Conservation (phyloP, 169 alveolate species). For the Theileria parva region DNA sequence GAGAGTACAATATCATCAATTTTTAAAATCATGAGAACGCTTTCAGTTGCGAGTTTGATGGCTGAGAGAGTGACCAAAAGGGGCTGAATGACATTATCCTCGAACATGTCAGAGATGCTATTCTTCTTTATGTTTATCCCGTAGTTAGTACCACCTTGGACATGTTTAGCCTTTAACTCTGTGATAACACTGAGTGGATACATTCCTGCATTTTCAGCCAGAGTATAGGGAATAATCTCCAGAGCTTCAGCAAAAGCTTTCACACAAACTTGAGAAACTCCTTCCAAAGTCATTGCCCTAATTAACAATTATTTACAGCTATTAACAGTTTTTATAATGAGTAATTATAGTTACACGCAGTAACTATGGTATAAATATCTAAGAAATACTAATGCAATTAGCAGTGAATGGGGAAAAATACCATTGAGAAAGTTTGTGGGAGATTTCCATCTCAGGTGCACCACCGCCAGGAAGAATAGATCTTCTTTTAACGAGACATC, state of each 20-base stretch:
- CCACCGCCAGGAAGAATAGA: conserved; percentile 99
- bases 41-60: conserved; percentile 96
- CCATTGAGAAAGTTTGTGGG: conserved; percentile 81
- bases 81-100: conserved; percentile 95
- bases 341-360: not conserved
- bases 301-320: not conserved
- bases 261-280: conserved; percentile 93
- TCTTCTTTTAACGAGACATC: conserved; percentile 94
- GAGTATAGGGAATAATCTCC: conserved; percentile 98
- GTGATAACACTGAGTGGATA: conserved; percentile 96
- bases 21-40: conserved; percentile 97
- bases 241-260: conserved; percentile 98
- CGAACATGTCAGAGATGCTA: conserved; percentile 84
- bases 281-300: conserved; percentile 88
- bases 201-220: conserved; percentile 99
- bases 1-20: conserved; percentile 96
- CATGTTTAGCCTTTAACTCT: conserved; percentile 91
- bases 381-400: conserved; percentile 14
- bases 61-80: conserved; percentile 95
- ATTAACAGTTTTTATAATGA: not conserved
- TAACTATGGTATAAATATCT: not conserved
- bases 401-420: not conserved
- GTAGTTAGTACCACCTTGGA: conserved; percentile 85
- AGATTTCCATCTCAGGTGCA: conserved; percentile 97
- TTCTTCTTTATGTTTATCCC: conserved; percentile 95